Evolutionary conservation across 768 basidiomycete genomes (phyloP).

Genomic region (Dacryopinax primogenitus): DNA sequence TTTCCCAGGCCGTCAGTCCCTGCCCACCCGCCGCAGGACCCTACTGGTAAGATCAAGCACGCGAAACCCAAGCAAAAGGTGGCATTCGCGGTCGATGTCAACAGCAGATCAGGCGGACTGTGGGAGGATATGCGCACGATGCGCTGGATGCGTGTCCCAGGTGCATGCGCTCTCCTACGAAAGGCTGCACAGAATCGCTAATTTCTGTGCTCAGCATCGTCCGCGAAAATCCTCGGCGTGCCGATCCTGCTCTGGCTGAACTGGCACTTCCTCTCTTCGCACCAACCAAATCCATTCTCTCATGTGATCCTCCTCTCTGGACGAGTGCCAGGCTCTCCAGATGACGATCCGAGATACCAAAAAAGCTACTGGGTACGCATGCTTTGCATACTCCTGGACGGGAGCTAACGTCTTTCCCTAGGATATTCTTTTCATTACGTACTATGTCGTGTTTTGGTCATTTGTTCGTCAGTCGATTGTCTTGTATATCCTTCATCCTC

Average conservation of each 20-base stretch:
- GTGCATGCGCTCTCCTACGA: conserved; percentile 30
- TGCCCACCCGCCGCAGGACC: not conserved
- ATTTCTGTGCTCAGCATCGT: conserved; percentile 34
- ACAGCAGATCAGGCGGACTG: conserved; percentile 29
- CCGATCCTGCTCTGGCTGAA: conserved; percentile 50
- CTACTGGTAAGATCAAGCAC: not conserved
- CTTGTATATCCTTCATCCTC: conserved; percentile 47
- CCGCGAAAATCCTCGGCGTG: conserved; percentile 52
- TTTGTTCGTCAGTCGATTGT: conserved; percentile 68
- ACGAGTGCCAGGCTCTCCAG: conserved; percentile 38
- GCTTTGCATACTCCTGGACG: not conserved
- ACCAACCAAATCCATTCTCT: conserved; percentile 56
- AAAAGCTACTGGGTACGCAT: conserved; percentile 42
- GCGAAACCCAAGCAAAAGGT: conserved; percentile 7
- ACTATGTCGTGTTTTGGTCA: conserved; percentile 79
- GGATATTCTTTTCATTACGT: conserved; percentile 68
- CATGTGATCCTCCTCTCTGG: conserved; percentile 61
- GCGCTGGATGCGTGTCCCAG: conserved; percentile 64
- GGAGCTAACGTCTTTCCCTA: conserved; percentile 19
- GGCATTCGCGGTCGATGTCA: conserved; percentile 13
- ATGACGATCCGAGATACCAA: conserved; percentile 47
- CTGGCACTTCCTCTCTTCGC: conserved; percentile 46
- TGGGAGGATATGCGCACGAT: conserved; percentile 41
- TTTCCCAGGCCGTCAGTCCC: not conserved
- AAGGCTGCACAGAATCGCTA: not conserved